These are phyloP conservation scores for Aureobasidium sp. DNA, from an alignment of 2,329 filamentous ascomycete species.

Conservation along the genomic window DNA sequence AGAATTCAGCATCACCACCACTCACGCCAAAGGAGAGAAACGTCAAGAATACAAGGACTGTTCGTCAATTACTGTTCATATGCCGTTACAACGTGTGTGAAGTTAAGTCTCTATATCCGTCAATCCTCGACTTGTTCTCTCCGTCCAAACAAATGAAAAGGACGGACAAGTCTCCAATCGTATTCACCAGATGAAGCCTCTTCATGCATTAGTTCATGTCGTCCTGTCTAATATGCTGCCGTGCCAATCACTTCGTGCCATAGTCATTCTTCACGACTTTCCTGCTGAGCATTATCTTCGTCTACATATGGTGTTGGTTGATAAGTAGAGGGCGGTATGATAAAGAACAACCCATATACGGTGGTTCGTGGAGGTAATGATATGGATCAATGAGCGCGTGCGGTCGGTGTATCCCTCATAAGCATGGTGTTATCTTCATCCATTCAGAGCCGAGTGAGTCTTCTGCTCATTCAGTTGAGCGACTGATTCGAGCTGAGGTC, in stretches of 20 bases:
- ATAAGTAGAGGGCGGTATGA: background rate
- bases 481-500: constrained; percentile 21
- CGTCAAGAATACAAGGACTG: background rate
- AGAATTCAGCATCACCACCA: background rate
- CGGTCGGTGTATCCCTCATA: background rate
- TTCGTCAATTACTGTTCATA: constrained; percentile 9
- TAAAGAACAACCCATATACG: background rate
- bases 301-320: background rate
- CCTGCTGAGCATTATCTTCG: background rate
- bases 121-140: background rate
- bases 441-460: background rate
- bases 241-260: background rate
- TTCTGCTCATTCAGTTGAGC: background rate
- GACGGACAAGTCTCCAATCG: constrained; percentile 4
- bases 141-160: background rate
- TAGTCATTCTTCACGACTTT: background rate
- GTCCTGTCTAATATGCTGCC: constrained; percentile 5
- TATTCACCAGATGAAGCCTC: background rate
- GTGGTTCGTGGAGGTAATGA: background rate
- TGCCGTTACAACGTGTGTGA: constrained; percentile 10
- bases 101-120: constrained; percentile 4
- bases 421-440: background rate
- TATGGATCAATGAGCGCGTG: background rate
- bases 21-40: background rate
- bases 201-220: background rate